Evolutionary conservation across 1,139 yeast species (phyloP), one percentile per base, ranked within the genome.

Genomic region (Hemisphaericaspora xylofermentans): DNA sequence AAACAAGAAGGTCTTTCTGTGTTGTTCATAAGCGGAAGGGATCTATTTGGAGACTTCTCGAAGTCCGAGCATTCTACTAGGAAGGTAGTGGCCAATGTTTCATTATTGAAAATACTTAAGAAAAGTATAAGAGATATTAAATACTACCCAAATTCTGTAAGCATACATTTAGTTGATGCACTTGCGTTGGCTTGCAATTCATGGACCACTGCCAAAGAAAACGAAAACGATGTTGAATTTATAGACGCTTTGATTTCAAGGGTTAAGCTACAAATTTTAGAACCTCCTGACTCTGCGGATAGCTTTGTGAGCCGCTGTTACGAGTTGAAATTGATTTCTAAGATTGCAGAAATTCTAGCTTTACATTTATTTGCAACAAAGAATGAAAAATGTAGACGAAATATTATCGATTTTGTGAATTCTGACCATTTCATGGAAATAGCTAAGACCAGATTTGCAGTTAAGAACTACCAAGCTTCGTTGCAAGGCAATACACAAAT

Each of bases 1-100:
- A 79, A 83, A 43, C 97, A 93, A 63, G 95, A 89, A 56, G 98
- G 98, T 1, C 64, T 91, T 24, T 76, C 95, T 0, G 85, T 87
- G 38, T 68, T 87, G 35, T 78, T 93, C 46, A 68, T 88, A 33
- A 84, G 88, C 38, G 96, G 95, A 1, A 66, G 78, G 44, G 84
- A 82, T 48, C 78, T 69, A 4, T 72, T 71, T 46, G 58, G 68
- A 1, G 71, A 66, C 39, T 54, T 63, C 36, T 56, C 60, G 2
- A 53, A 56, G 26, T 31, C 34, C 18, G 34, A 31, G 16, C 34
- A 31, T 19, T 17, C 34, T 10, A 46, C 42, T 30, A 44, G 34
- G 22, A 34, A 46, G 56, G 42, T 50, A 50, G 34, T 54, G 51
- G 40, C 46, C 42, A 18, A 34, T 8, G 34, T 55, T 4, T 71